A percentile compares a stretch with the other conserved stretches of the same genome.
phyloP scores from a whole-genome alignment of 1,284 basidiomycete species.

The Peniophora sp. region DNA sequence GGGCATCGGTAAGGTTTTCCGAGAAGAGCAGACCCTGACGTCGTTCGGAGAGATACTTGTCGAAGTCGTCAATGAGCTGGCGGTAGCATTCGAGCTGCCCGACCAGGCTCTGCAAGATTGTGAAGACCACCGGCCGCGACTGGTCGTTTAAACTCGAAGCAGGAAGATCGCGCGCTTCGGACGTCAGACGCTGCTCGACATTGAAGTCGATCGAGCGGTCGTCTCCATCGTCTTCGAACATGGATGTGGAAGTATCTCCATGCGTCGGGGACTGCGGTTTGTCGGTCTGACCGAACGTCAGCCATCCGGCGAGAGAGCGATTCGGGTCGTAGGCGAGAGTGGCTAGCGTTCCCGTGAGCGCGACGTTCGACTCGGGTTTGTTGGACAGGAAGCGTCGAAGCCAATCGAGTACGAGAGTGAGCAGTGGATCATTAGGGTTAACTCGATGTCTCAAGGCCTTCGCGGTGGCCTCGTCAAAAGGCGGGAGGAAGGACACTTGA shows the following conservation, averaged over 20 bases:
- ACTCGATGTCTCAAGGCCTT: conserved; percentile 59
- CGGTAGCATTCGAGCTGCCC: conserved; percentile 77
- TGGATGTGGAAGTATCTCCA: conserved; percentile 11
- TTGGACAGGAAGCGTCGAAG: conserved; percentile 80
- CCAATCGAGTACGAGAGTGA: conserved; percentile 64
- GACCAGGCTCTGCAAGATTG: conserved; percentile 72
- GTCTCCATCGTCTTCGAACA: conserved; percentile 47
- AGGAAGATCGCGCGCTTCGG: conserved; percentile 49
- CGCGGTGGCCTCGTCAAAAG: conserved; percentile 30
- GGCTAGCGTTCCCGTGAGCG: conserved; percentile 76
- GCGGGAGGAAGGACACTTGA: conserved; percentile 48
- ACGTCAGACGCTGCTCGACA: conserved; percentile 58
- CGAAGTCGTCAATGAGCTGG: conserved; percentile 70
- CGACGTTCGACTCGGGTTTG: conserved; percentile 81
- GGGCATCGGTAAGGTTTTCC: conserved; percentile 88
- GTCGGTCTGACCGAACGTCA: conserved; percentile 57
- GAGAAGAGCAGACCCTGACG: conserved; percentile 87
- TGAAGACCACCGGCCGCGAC: conserved; percentile 71
- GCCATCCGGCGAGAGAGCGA: conserved; percentile 83
- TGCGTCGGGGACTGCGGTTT: conserved; percentile 11
- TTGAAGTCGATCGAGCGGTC: conserved; percentile 73
- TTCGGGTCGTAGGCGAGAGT: conserved; percentile 78
- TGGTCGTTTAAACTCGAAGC: conserved; percentile 62
- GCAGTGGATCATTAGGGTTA: conserved; percentile 72
- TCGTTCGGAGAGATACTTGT: conserved; percentile 78